Evolutionary conservation across 345 rosid genomes (phyloP).

Genomic region (Hibiscus trionum): DNA sequence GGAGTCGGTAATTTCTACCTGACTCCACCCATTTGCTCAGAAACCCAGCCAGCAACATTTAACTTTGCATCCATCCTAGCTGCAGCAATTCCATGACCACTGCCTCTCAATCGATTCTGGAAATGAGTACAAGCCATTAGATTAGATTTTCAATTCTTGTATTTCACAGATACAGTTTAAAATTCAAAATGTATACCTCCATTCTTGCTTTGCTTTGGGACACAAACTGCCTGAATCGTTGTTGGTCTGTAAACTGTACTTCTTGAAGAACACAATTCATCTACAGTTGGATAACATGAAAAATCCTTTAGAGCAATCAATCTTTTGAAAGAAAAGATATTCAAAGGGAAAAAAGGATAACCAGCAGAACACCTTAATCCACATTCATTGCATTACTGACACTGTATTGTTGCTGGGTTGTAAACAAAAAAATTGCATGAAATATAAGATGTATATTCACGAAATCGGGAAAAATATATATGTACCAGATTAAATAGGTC

Average conservation of each 20-base stretch:
- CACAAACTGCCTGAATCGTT: conserved; percentile 94
- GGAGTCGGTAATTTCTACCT: conserved; percentile 42
- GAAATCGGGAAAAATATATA: neutral
- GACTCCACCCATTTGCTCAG: conserved; percentile 98
- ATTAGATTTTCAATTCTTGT: conserved; percentile 6
- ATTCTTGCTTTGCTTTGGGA: conserved; percentile 95
- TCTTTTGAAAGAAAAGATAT: too few species aligned
- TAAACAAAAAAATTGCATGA: neutral
- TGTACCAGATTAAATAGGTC: conserved; percentile 87
- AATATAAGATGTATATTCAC: neutral
- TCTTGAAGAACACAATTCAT: conserved; percentile 82
- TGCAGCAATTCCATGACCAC: conserved; percentile 92
- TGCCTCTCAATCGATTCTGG: conserved; percentile 86
- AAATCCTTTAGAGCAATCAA: conserved; percentile 5
- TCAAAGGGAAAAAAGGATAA: too few species aligned
- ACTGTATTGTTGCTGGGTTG: too few species aligned
- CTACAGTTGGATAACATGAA: conserved; percentile 28
- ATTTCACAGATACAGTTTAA: conserved; percentile 2
- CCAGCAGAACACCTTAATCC: too few species aligned
- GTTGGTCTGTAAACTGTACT: conserved; percentile 88
- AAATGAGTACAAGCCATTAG: conserved; percentile 7
- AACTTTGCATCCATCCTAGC: conserved; percentile 93
- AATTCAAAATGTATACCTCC: conserved; percentile 55
- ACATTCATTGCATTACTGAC: too few species aligned
- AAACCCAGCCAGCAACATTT: conserved; percentile 88